Percentiles rank a stretch among this genome's conserved stretches.
Evolutionary conservation across 2,329 filamentous ascomycete species (phyloP).

Genomic region (Aspergillus texensis): DNA sequence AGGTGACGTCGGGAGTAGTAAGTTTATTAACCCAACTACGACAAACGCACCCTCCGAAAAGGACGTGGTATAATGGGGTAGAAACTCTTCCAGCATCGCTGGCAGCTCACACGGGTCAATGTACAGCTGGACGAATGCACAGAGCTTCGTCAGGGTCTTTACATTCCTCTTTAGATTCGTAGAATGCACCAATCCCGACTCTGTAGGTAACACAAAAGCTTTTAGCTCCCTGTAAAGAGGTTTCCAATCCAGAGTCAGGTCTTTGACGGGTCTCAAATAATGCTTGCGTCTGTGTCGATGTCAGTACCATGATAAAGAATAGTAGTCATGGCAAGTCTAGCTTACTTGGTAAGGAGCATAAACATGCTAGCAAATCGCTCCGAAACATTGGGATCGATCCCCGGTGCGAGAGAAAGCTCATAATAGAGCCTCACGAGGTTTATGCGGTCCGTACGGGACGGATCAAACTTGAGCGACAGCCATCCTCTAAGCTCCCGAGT

Average conservation of each 20-base stretch:
- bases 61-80: conserved; percentile 89
- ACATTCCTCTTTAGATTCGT: conserved; percentile 67
- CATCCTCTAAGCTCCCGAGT: conserved; percentile 93
- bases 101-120: conserved; percentile 87
- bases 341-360: conserved; percentile 88
- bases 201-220: conserved; percentile 81
- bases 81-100: conserved; percentile 76
- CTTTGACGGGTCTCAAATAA: conserved; percentile 86
- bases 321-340: conserved; percentile 16
- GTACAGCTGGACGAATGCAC: conserved; percentile 86
- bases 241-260: conserved; percentile 89
- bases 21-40: conserved; percentile 82
- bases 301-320: conserved; percentile 19
- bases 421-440: conserved; percentile 91
- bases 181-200: conserved; percentile 67
- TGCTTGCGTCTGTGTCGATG: conserved; percentile 74
- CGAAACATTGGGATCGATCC: conserved; percentile 76
- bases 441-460: conserved; percentile 79
- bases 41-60: conserved; percentile 91
- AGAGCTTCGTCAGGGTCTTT: conserved; percentile 81
- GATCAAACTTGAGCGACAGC: conserved; percentile 96
- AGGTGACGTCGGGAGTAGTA: conserved; percentile 82
- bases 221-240: conserved; percentile 93
- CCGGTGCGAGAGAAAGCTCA: conserved; percentile 86
- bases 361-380: conserved; percentile 98